A percentile compares a stretch with the other conserved stretches of the same genome.
These are phyloP conservation scores for Tephrocybe sp. DNA, from an alignment of 768 basidiomycete genomes.

Conservation along the genomic window DNA sequence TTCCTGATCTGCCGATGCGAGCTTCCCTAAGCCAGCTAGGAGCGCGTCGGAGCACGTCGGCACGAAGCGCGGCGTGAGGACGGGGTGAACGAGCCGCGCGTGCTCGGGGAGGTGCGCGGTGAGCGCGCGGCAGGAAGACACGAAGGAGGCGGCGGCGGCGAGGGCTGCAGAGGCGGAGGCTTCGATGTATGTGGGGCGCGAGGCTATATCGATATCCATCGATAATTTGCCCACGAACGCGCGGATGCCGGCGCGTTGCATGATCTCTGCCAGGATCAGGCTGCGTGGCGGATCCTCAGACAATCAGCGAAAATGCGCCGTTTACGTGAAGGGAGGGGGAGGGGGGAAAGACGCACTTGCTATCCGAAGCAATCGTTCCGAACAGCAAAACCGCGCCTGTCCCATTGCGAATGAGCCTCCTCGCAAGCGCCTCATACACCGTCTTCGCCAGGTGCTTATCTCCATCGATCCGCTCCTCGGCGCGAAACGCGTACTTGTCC, in stretches of 20 bases:
- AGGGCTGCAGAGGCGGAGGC: constrained; percentile 49
- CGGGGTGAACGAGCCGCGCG: constrained; percentile 67
- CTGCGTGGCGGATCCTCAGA: no score
- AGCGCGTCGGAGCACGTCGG: constrained; percentile 83
- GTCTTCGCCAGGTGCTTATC: constrained; percentile 56
- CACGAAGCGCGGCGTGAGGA: constrained; percentile 87
- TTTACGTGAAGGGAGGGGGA: no score
- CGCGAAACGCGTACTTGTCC: constrained; percentile 76
- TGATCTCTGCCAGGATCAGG: constrained; percentile 72
- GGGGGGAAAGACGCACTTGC: constrained; percentile 66
- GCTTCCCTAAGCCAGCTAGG: constrained; percentile 56
- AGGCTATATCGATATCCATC: constrained; percentile 83
- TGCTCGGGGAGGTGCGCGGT: constrained; percentile 40
- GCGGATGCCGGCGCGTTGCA: constrained; percentile 71
- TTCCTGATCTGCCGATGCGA: constrained; percentile 38
- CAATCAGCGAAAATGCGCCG: no score
- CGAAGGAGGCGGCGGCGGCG: constrained; percentile 54
- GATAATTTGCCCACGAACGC: constrained; percentile 89
- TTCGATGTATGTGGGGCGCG: constrained; percentile 72
- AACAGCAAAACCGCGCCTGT: constrained; percentile 80
- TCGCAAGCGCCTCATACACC: constrained; percentile 69
- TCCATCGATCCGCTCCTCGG: constrained; percentile 73
- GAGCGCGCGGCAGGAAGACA: constrained; percentile 45
- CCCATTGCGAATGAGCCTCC: constrained; percentile 68
- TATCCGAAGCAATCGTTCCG: constrained; percentile 79